Base-by-base conservation (phyloP, 192 early-diverging fungal species). In the Backusella tuberculispora region DNA sequence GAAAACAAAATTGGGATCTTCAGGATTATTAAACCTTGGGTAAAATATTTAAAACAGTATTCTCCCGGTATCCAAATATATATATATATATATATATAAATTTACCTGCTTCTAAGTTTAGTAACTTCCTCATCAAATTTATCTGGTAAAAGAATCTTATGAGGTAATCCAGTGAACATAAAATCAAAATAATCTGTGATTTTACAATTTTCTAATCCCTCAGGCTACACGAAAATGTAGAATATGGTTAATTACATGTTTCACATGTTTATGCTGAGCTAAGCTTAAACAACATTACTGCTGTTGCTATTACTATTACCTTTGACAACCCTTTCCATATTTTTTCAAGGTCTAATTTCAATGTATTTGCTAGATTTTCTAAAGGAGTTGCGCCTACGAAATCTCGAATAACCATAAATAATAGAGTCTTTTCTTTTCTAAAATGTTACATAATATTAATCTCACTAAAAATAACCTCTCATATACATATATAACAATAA, bases 321-420 rank as follows among this genome's bases (percentile, higher is more conserved):
- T 60, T 98, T 72, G 82, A 87, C 29, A 99, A 84, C 24, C 89
- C 84, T 13, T 83, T 87, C 98, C 98, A 99, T 73, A 98, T 96
- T 56, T 91, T 89, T 74, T 96, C 89, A 73, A 99, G 81, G 83
- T 99, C 96, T 24, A 78, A 86, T 63, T 83, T 84, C 75, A 99
- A 74, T 44, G 94, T 97, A n/a, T 87, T 89, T 24, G 90, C 81
- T 24, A 99, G 85, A 76, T 90, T 95, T 38, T 80, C 86, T 41
- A 99, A 81, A 50, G 98, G 94, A 7, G 97, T 97, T 43, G 89
- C 78, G 44, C 92, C 93, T 14, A 95, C 94, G 78, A 96, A 96
- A 81, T 99, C 98, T 78, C 98, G 91, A 68, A 99, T 95, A 8
- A 99, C 95, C 84, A 99, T 98, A 67, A 97, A 90, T 53, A 99